Evolutionary conservation across 495 filamentous ascomycete species (phyloP), one percentile per base, ranked within the genome.

Genomic region (Trichocladium antarcticum): DNA sequence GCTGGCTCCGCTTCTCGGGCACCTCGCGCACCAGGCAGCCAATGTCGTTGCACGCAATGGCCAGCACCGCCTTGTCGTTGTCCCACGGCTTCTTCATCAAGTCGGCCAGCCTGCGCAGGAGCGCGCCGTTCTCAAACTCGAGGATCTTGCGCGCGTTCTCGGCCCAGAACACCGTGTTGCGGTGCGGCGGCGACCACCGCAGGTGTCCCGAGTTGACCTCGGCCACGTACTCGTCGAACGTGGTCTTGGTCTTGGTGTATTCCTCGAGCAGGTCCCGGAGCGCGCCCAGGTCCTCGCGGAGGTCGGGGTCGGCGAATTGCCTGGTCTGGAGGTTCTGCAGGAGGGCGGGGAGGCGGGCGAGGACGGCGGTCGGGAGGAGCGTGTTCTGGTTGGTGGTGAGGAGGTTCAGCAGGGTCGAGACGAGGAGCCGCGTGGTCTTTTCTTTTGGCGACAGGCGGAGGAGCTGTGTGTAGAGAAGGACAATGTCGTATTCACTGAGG

Each of bases 191-290:
- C 8, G 85, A 90, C 92, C 92, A 98, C 57, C 87, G 81, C 35
- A 98, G 75, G 62, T 94, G 89, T 31, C 92, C 90, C 5, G 85
- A 81, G 42, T 85, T 78, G 29, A 98, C 71, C 68, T 98, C 92
- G 37, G 84, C 83, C 11, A 87, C 84, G 64, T 98, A 98, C 61
- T 94, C 82, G 66, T 95, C 90, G 56, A 98, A 93, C 0, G 90
- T 98, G 5, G 93, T 98, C 69, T 96, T 93, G 32, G 87, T 92
- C 62, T 86, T 87, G 54, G 89, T 90, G 65, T 97, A 96, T 41
- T 92, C 89, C 19, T 93, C 87, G 67, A 97, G 71, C 68, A 89
- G 82, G 36, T 83, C 80, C 19, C 73, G 82, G 12, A 98, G 74
- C 17, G 70, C 72, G 46, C 78, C 73, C 11, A 97, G 76, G 63